A percentile compares a stretch with the other conserved stretches of the same genome.
Evolutionary conservation across 164 flowering plant genomes (phyloP).

Genomic region (Litsea cubeba): DNA sequence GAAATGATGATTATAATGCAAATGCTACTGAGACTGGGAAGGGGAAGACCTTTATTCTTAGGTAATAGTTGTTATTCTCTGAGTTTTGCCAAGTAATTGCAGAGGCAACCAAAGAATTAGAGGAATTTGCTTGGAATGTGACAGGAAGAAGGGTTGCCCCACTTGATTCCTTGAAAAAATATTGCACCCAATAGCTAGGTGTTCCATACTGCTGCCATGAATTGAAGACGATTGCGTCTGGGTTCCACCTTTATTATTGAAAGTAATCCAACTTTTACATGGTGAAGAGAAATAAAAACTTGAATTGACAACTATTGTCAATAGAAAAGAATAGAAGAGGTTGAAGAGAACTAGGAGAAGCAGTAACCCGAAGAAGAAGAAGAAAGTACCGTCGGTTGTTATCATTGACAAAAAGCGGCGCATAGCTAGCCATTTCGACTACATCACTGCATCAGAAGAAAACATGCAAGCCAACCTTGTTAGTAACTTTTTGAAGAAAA

Average conservation of each 20-base stretch:
- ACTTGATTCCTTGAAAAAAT: constrained; percentile 67
- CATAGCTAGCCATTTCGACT: constrained; percentile 89
- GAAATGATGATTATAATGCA: not conserved
- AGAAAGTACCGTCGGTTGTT: constrained; percentile 66
- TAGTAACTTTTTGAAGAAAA: constrained; percentile 8
- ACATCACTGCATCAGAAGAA: constrained; percentile 60
- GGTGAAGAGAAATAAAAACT: not conserved
- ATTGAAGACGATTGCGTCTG: constrained; percentile 89
- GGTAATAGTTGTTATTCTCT: constrained; percentile 28
- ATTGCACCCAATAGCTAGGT: constrained; percentile 90
- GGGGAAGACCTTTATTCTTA: constrained; percentile 60
- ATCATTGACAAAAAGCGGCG: constrained; percentile 83
- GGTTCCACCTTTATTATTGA: constrained; percentile 57
- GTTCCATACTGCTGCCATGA: constrained; percentile 76
- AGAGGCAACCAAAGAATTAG: constrained; percentile 57
- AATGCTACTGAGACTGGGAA: not conserved
- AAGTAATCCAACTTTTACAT: not conserved
- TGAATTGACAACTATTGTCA: not conserved
- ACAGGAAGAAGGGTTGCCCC: constrained; percentile 72
- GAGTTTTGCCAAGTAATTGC: constrained; percentile 57
- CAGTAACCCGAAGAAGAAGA: not conserved
- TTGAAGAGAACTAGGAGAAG: not conserved
- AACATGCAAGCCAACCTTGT: constrained; percentile 5
- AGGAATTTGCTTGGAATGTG: constrained; percentile 36
- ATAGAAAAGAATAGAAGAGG: not conserved